Percentiles rank a stretch among this genome's conserved stretches.
Conservation (phyloP, 495 filamentous ascomycete species). For the Penicillium alfredii region DNA sequence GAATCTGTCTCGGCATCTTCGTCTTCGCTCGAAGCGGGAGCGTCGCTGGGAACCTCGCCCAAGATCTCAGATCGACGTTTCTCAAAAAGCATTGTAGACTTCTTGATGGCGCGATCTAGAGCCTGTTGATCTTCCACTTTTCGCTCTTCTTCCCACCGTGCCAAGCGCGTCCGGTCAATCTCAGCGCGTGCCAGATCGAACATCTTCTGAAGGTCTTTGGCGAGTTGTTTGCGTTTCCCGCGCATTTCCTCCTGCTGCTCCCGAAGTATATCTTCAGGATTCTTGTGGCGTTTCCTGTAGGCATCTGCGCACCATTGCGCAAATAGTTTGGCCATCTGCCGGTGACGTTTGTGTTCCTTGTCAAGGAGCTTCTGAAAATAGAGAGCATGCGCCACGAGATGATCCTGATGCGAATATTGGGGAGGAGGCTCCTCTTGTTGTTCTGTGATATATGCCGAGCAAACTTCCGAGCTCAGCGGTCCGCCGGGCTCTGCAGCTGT, state of each 20-base stretch:
- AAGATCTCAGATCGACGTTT: constrained; percentile 50
- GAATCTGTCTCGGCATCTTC: constrained; percentile 43
- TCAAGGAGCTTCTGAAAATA: constrained; percentile 74
- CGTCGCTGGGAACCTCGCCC: constrained; percentile 38
- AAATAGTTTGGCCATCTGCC: constrained; percentile 37
- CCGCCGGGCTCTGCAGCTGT: constrained; percentile 69
- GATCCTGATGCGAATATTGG: constrained; percentile 79
- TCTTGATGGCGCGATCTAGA: constrained; percentile 75
- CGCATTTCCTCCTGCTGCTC: constrained; percentile 46
- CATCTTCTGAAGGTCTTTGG: constrained; percentile 62
- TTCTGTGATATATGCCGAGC: constrained; percentile 71
- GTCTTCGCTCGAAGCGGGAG: constrained; percentile 40
- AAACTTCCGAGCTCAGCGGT: constrained; percentile 61
- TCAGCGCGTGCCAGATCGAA: constrained; percentile 76
- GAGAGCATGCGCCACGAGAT: constrained; percentile 72
- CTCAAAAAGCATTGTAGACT: constrained; percentile 52
- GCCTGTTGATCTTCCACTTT: constrained; percentile 74
- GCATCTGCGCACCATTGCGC: constrained; percentile 45
- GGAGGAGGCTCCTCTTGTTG: constrained; percentile 63
- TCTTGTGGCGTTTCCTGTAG: constrained; percentile 42
- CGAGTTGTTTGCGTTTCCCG: constrained; percentile 60
- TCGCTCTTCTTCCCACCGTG: constrained; percentile 80
- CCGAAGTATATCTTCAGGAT: constrained; percentile 39
- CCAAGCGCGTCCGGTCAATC: constrained; percentile 64
- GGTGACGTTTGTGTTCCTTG: constrained; percentile 69